Percentiles rank a stretch among this genome's conserved stretches.
Conservation (phyloP, 257 asterid species). For the Perilla frutescens region DNA sequence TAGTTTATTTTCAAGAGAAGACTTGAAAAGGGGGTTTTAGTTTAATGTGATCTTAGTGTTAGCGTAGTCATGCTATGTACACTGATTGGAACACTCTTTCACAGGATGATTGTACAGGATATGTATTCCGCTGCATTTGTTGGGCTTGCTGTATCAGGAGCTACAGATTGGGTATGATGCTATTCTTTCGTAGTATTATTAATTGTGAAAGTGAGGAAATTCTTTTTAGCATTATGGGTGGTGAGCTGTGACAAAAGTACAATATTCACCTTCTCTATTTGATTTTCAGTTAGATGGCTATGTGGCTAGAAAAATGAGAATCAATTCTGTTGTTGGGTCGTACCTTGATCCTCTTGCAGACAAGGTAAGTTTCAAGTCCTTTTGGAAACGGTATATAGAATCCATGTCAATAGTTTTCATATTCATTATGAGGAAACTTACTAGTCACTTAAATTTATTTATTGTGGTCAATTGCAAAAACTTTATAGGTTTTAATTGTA, state of each 20-base stretch:
- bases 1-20: constrained; percentile 7
- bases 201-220: constrained; percentile 16
- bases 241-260: neutral
- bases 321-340: constrained; percentile 91
- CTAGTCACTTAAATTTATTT: constrained; percentile 1
- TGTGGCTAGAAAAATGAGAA: constrained; percentile 88
- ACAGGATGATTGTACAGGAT: constrained; percentile 90
- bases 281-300: constrained; percentile 87
- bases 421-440: constrained; percentile 10
- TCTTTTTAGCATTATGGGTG: constrained; percentile 10
- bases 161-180: constrained; percentile 85
- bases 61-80: neutral
- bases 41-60: constrained; percentile 9
- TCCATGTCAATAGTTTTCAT: constrained; percentile 20
- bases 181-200: constrained; percentile 14
- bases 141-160: constrained; percentile 90
- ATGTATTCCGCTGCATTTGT: constrained; percentile 85
- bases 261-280: constrained; percentile 14
- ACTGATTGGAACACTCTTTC: constrained; percentile 32
- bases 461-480: neutral
- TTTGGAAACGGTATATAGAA: neutral
- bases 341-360: constrained; percentile 99
- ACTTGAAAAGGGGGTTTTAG: neutral
- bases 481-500: constrained; percentile 75
- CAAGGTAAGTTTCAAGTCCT: constrained; percentile 58